A percentile compares a stretch with the other conserved stretches of the same genome.
These are phyloP conservation scores for Haplosporangium sp. DNA, from an alignment of 371 early-diverging fungal species.

Conservation along the genomic window DNA sequence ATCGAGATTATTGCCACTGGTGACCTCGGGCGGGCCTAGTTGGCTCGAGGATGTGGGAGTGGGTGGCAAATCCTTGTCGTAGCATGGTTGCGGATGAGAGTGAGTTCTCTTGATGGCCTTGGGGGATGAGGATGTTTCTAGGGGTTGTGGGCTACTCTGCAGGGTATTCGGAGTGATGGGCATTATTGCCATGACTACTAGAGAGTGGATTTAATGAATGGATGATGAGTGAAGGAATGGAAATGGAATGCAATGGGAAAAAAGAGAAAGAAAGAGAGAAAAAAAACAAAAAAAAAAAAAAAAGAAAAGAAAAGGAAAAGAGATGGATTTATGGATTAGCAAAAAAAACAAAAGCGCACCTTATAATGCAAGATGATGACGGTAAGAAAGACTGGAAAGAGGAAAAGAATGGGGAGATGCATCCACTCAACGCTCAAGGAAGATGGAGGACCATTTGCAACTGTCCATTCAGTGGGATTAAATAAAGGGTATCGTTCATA, in stretches of 20 bases:
- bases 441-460: too few species aligned
- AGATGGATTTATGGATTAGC: neutral
- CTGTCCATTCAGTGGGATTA: too few species aligned
- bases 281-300: neutral
- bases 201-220: conserved; percentile 4
- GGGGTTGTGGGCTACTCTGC: conserved; percentile 12
- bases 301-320: neutral
- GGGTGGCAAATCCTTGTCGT: conserved; percentile 52
- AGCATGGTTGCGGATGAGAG: conserved; percentile 33
- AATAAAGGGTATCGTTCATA: too few species aligned
- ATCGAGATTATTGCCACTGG: conserved; percentile 4
- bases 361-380: too few species aligned
- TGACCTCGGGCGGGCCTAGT: conserved; percentile 16
- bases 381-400: too few species aligned
- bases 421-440: too few species aligned
- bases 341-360: neutral
- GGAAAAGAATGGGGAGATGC: too few species aligned
- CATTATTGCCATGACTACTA: conserved; percentile 49
- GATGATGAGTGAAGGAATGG: neutral
- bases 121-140: conserved; percentile 22
- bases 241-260: neutral
- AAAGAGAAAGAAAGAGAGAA: neutral
- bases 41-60: conserved; percentile 52
- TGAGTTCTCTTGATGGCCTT: conserved; percentile 33
- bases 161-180: conserved; percentile 36